Percentiles rank a stretch among this genome's conserved stretches.
Evolutionary conservation across 1,284 basidiomycete species (phyloP).

Genomic region (Rhizopogon parksii): DNA sequence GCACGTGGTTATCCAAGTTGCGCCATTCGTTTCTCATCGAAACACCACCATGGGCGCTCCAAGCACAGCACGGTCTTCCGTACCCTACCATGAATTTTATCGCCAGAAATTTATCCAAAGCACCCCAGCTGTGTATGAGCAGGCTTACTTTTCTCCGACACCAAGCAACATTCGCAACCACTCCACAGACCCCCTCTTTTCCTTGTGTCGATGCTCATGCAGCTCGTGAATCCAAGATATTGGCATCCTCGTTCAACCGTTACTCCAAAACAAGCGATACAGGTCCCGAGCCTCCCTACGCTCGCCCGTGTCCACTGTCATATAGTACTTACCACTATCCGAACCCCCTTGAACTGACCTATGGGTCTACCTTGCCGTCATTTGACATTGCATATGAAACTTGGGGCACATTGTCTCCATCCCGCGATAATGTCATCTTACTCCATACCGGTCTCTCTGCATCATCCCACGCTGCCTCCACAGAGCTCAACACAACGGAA

Average conservation of each 20-base stretch:
- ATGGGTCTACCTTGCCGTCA: conserved; percentile 64
- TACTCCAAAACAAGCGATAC: conserved; percentile 21
- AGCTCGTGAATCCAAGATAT: conserved; percentile 50
- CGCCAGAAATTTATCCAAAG: not conserved
- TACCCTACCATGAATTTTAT: not conserved
- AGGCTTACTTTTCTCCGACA: not conserved
- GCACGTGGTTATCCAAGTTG: not conserved
- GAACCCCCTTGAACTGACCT: conserved; percentile 65
- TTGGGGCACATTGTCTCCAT: conserved; percentile 83
- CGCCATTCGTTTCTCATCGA: not conserved
- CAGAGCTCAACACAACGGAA: conserved; percentile 66
- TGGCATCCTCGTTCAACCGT: conserved; percentile 13
- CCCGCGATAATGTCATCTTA: conserved; percentile 87
- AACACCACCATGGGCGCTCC: too few species aligned
- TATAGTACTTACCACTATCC: conserved; percentile 63
- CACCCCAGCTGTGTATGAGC: not conserved
- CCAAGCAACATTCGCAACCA: not conserved
- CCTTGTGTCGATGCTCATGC: conserved; percentile 76
- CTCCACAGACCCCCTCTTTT: conserved; percentile 38
- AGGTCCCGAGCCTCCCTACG: conserved; percentile 74
- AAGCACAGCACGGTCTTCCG: not conserved
- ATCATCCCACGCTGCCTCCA: conserved; percentile 91
- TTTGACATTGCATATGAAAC: conserved; percentile 96
- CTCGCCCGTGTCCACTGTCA: conserved; percentile 62
- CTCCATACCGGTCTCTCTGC: conserved; percentile 95